These are phyloP conservation scores for Choiromyces venosus DNA, from an alignment of 495 filamentous ascomycete species.

Conservation along the genomic window DNA sequence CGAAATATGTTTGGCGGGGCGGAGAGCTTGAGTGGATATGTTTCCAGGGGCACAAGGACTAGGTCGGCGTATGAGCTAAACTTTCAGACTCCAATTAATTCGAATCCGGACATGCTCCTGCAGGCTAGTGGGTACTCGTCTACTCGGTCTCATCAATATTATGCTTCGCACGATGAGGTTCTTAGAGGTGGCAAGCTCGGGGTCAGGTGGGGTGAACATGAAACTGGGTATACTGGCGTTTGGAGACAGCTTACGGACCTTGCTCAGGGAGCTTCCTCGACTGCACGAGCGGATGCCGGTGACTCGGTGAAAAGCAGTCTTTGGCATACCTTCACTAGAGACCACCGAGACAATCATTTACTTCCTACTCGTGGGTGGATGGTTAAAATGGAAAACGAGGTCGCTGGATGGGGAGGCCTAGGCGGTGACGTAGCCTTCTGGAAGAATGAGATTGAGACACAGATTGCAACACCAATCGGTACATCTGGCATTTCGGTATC, in stretches of 20 bases:
- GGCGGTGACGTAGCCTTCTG: conserved; percentile 85
- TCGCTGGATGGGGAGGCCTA: conserved; percentile 80
- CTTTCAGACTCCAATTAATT: conserved; percentile 72
- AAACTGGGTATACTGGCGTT: conserved; percentile 68
- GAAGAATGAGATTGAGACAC: conserved; percentile 77
- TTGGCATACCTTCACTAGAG: conserved; percentile 71
- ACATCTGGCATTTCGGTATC: conserved; percentile 60
- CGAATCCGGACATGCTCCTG: conserved; percentile 71
- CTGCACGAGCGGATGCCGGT: conserved; percentile 75
- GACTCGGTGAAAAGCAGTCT: conserved; percentile 86
- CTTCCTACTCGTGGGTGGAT: conserved; percentile 78
- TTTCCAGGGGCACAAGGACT: conserved; percentile 82
- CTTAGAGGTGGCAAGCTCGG: conserved; percentile 74
- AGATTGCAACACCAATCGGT: conserved; percentile 64
- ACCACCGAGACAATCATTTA: conserved; percentile 71
- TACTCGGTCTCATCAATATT: conserved; percentile 69
- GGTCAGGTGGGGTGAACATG: conserved; percentile 63
- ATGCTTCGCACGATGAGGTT: conserved; percentile 88
- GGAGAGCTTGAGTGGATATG: conserved; percentile 71
- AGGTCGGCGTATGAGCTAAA: conserved; percentile 78
- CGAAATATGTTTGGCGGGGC: conserved; percentile 94
- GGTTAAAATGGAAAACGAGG: conserved; percentile 65
- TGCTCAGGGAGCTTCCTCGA: conserved; percentile 64
- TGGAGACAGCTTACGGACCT: conserved; percentile 88
- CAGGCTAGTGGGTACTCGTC: conserved; percentile 72